phyloP scores from a whole-genome alignment of 176 grass and related monocot genomes.

The Thalia dealbata region DNA sequence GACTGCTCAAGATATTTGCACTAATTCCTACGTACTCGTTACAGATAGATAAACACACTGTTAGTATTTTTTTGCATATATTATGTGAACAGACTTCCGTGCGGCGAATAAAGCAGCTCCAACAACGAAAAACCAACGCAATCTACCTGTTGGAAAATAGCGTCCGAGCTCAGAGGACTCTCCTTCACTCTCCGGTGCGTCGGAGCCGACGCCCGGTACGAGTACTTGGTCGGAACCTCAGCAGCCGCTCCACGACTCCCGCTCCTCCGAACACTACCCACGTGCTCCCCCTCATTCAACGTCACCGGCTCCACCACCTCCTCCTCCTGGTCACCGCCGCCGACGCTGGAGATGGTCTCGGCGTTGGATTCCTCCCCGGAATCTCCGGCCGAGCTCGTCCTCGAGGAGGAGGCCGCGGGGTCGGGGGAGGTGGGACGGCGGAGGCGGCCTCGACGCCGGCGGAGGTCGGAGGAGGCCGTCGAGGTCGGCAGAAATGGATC shows the following conservation, averaged over 20 bases:
- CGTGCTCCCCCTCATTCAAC: background rate
- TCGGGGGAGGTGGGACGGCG: background rate
- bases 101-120: background rate
- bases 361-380: constrained; percentile 1
- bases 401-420: background rate
- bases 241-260: background rate
- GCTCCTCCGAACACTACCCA: background rate
- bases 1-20: background rate
- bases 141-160: constrained; percentile 73
- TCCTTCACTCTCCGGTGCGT: constrained; percentile 71
- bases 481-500: background rate
- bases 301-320: background rate
- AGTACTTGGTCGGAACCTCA: constrained; percentile 14
- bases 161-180: constrained; percentile 86
- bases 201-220: constrained; percentile 55
- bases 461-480: background rate
- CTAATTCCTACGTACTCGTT: background rate
- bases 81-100: background rate
- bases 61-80: background rate
- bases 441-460: no score
- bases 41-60: background rate
- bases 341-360: background rate
- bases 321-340: background rate
- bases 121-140: no score
- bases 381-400: no score